Base-by-base conservation (phyloP, 441 rosid species). In the Adansonia gregorii region DNA sequence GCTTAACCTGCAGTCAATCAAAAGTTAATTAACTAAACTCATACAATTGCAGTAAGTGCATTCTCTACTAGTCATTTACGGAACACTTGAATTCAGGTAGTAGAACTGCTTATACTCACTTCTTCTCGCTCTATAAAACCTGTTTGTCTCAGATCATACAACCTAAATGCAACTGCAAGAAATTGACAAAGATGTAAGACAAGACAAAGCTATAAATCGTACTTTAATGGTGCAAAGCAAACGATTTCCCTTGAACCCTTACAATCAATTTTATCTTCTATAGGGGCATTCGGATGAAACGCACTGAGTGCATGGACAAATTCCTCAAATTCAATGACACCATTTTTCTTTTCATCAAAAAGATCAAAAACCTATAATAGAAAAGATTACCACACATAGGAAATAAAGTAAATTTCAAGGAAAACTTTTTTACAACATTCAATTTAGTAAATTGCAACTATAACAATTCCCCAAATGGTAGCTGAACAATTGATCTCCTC, bases 301-400 rank as follows among this genome's bases (percentile, higher is more conserved):
- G 90, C 87, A 67, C 72, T 89, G 46, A 95, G 87, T 10, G 96
- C 85, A 64, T 84, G 99, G 41, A 93, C 78, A 71, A 95, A 95
- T 76, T 93, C 99, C 27, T 88, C 97, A 80, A 95, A 93, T 77
- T 93, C 98, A 72, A 95, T 95, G 12, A 93, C 98, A 0, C 94
- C 99, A 67, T 92, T 88, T 78, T 81, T 91, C 83, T 80, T 86
- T 86, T 89, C 92, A 82, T 95, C 98, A 68, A 93, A 95, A 81
- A 89, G 86, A 89, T 88, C 85, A 85, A 93, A 95, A 76, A 95
- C 89, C 97, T 95, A 17, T 52, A 54, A 15, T 31, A 14, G 20
- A 35, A 63, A 31, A 8, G 20, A 31, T 31, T 27, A 63, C 12
- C 45, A 63, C 3, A 61, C 7, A 14, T 27, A 31, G 19, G 67